phyloP scores from a whole-genome alignment of 2,329 filamentous ascomycete species.

The Neofusicoccum kwambonambiense region DNA sequence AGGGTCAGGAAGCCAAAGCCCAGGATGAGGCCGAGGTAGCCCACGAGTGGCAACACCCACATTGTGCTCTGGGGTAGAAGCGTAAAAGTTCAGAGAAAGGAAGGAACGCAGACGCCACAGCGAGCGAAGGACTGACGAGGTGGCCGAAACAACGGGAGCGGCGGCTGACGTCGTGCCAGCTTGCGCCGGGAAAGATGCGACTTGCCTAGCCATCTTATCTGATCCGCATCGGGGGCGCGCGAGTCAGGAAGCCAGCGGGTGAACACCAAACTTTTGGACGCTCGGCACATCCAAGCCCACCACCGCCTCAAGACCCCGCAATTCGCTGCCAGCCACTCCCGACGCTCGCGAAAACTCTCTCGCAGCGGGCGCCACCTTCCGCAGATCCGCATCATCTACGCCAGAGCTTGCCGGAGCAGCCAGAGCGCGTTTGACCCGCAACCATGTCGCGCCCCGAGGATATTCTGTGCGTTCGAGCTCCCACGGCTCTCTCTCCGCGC shows the following conservation, averaged over 20 bases:
- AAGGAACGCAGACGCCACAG: neutral
- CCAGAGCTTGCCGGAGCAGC: neutral
- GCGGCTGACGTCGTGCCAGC: conserved; percentile 16
- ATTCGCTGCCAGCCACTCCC: neutral
- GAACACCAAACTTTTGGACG: conserved; percentile 17
- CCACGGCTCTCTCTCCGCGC: neutral
- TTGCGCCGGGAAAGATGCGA: neutral
- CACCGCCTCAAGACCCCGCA: neutral
- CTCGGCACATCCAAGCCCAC: neutral
- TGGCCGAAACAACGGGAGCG: conserved; percentile 9
- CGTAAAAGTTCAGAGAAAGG: neutral
- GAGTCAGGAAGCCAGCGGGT: neutral
- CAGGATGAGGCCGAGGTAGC: conserved; percentile 80
- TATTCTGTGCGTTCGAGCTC: conserved; percentile 63
- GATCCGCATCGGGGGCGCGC: neutral
- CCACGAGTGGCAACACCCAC: conserved; percentile 94
- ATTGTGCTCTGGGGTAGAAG: conserved; percentile 51
- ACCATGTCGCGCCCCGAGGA: conserved; percentile 96
- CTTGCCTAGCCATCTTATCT: conserved; percentile 1
- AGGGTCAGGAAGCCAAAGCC: conserved; percentile 94
- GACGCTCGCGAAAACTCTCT: neutral
- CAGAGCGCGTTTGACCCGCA: neutral
- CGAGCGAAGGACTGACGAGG: neutral
- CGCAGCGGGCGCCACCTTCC: neutral
- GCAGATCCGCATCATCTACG: too few species aligned